phyloP scores from a whole-genome alignment of 2,329 filamentous ascomycete species.

The Alternaria angustiovoidea region DNA sequence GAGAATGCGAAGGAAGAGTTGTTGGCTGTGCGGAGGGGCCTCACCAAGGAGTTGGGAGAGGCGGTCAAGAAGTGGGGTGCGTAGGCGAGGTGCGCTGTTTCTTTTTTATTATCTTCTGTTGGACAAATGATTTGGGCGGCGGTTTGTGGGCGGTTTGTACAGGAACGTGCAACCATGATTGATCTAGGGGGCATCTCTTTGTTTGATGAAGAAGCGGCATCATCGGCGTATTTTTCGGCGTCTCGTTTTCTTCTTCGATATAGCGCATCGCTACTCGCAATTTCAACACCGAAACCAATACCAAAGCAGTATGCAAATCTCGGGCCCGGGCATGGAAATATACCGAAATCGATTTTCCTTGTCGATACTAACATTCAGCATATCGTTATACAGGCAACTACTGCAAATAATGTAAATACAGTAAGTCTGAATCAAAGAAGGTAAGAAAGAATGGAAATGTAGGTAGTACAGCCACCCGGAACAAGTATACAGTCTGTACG shows the following conservation, averaged over 20 bases:
- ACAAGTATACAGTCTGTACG: not conserved
- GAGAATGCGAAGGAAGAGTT: constrained; percentile 16
- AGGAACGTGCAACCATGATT: not conserved
- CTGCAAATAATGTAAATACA: not conserved
- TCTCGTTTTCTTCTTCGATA: not conserved
- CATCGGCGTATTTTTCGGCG: not conserved
- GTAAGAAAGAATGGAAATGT: not conserved
- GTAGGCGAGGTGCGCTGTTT: not conserved
- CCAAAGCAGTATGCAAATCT: no score
- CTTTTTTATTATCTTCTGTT: not conserved
- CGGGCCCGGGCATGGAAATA: no score
- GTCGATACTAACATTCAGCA: not conserved
- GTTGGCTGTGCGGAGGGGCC: constrained; percentile 7
- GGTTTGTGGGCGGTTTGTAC: not conserved
- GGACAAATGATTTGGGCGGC: not conserved
- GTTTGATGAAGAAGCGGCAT: constrained; percentile 5
- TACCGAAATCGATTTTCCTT: not conserved
- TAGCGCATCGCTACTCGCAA: not conserved
- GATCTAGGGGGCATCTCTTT: not conserved
- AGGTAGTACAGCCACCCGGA: not conserved
- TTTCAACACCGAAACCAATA: not conserved
- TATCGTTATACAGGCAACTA: not conserved
- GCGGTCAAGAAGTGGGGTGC: constrained; percentile 20
- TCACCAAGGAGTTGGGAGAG: constrained; percentile 16
- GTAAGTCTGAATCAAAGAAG: not conserved